Base-by-base conservation (phyloP, 2,329 filamentous ascomycete species). In the Alternaria arborescens region DNA sequence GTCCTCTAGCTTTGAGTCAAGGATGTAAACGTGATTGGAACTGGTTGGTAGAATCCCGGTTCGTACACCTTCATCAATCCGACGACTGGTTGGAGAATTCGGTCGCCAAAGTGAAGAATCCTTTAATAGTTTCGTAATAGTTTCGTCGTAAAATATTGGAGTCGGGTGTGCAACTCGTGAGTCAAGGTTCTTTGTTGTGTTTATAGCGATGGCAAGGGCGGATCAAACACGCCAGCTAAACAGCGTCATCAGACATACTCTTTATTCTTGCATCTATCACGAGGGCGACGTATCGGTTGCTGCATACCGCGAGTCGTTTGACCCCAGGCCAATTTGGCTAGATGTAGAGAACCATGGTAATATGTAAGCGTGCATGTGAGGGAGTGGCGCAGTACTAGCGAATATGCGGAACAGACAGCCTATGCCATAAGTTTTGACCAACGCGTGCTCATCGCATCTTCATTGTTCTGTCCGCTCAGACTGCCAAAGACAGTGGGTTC, bases 161-260 rank as follows among this genome's bases (percentile, higher is more conserved):
- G 14, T 50, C 32, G 20, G 32, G 32, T 14, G 46, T 38, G 32
- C 32, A n/a, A 26, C 20, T 50, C 10, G 46, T 24, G 32, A 38
- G 30, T 50, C 32, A 24, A 50, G 14, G 20, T 38, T 26, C 46
- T 50, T 52, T 52, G 50, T 52, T 20, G 36, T 26, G 50, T 52
- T 52, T 52, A 40, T 52, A 52, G 50, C 22, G 41, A 52, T 34
- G 28, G 24, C 24, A 52, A 52, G 50, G 50, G 50, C 24, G 22
- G 34, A 26, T 52, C 16, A 36, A 20, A 20, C 36, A n/a, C 32
- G 6, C 46, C 36, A 50, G 46, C 46, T 32, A 26, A 50, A 26
- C 32, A 38, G 5, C 46, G 14, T n/a, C 5, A 26, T 14, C 34
- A 24, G 22, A 50, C 14, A 14, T 20, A 12, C 46, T 50, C 32